Base-by-base conservation (phyloP, 2,329 filamentous ascomycete species). In the Aspergillus bombycis region DNA sequence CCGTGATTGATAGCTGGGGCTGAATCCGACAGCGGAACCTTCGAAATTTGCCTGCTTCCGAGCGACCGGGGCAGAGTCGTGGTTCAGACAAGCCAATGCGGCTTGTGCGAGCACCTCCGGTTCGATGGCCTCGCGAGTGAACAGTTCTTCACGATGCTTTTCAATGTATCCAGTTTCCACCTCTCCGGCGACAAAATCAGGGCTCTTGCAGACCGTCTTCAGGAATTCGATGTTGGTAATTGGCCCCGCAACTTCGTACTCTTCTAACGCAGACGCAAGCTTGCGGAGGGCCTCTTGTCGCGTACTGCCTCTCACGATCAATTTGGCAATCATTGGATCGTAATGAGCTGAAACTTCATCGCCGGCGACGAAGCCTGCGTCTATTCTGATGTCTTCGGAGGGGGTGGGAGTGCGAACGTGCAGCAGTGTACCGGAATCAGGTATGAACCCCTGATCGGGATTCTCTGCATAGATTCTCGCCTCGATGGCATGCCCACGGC, bases 261-360 rank as follows among this genome's bases (percentile, higher is more conserved):
- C 86, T 68, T 92, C 90, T 12, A 99, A 82, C 0, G 95, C 94
- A 4, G 89, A 83, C 43, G 89, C 88, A 63, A 99, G 84, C 77
- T 92, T 96, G 63, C 91, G 89, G 57, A 99, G 90, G 4, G 94
- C 92, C 30, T 91, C 90, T 74, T 91, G 86, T 64, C 95, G 86
- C 62, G 90, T 90, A 19, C 88, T 86, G 0, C 92, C 95, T 62
- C 92, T 88, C 7, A 98, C 93, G 70, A 99, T 99, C 58, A 99
- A 86, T 80, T 99, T 99, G 52, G 95, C 92, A 69, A 99, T 97
- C 95, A 99, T 99, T 32, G 95, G 95, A 71, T 99, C 95, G 78
- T 99, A 99, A 60, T 95, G 92, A 63, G 94, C 92, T 0, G 94
- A 96, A 3, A 99, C 92, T 66, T 93, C 92, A 75, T 97, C 94